Evolutionary conservation across 2,329 filamentous ascomycete genomes (phyloP).

Genomic region (Hymenoscyphus infarciens): DNA sequence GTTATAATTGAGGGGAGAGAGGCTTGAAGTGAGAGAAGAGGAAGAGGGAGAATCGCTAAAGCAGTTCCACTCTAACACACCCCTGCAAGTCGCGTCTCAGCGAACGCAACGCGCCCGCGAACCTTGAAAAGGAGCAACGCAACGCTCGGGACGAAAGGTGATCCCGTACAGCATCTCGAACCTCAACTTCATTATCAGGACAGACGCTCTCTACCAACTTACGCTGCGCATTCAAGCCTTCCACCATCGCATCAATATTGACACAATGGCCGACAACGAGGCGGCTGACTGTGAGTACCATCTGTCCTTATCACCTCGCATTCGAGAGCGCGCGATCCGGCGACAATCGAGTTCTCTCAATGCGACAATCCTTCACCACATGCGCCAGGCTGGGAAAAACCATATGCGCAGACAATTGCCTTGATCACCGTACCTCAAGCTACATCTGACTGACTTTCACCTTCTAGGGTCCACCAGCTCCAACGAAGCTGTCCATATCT

Average conservation of each 20-base stretch:
- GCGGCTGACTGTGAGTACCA: constrained; percentile 27
- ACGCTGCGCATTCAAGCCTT: neutral
- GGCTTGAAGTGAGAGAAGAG: neutral
- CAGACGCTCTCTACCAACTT: neutral
- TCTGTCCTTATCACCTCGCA: constrained; percentile 2
- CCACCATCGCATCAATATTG: neutral
- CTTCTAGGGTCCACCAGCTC: constrained; percentile 32
- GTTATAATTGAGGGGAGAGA: neutral
- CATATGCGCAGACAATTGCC: neutral
- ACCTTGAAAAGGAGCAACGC: constrained; percentile 2
- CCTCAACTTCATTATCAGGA: neutral
- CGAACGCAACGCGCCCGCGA: constrained; percentile 8
- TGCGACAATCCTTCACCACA: constrained; percentile 6
- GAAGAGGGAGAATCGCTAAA: neutral
- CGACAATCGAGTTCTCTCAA: neutral
- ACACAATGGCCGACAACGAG: constrained; percentile 23
- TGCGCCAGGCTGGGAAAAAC: neutral
- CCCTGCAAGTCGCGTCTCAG: constrained; percentile 1
- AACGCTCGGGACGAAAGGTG: constrained; percentile 8
- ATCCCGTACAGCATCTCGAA: neutral
- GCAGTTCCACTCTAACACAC: neutral
- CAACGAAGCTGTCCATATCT: constrained; percentile 57
- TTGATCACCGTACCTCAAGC: neutral
- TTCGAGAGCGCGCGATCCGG: neutral
- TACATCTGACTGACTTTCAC: neutral